Evolutionary conservation across 2,329 filamentous ascomycete species (phyloP).

Genomic region (Penicillium polonicum): DNA sequence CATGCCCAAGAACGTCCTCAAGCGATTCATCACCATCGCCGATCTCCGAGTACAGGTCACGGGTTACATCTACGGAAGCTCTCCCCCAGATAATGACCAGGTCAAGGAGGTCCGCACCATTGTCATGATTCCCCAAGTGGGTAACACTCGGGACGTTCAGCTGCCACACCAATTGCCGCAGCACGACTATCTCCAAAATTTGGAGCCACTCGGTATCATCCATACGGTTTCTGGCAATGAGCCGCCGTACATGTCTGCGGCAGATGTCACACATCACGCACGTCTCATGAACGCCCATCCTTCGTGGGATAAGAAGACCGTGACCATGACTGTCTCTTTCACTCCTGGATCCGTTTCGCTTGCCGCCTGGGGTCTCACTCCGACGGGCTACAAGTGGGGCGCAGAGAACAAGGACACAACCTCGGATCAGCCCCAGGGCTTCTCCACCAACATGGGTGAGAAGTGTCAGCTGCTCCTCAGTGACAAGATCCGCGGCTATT

Average conservation of each 20-base stretch:
- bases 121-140: constrained; percentile 96
- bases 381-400: constrained; percentile 93
- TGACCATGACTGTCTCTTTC: constrained; percentile 94
- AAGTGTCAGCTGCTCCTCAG: constrained; percentile 93
- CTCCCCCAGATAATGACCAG: constrained; percentile 89
- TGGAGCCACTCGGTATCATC: constrained; percentile 92
- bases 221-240: constrained; percentile 95
- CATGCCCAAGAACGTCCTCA: constrained; percentile 98
- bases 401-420: constrained; percentile 90
- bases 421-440: constrained; percentile 91
- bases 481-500: constrained; percentile 92
- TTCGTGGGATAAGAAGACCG: constrained; percentile 82
- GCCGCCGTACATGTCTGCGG: constrained; percentile 91
- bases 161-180: constrained; percentile 86
- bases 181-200: constrained; percentile 79
- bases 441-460: constrained; percentile 86
- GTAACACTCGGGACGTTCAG: constrained; percentile 87
- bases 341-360: constrained; percentile 95
- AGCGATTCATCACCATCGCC: constrained; percentile 96
- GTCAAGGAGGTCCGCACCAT: constrained; percentile 97
- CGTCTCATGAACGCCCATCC: constrained; percentile 81
- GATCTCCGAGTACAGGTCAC: constrained; percentile 96
- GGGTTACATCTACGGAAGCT: constrained; percentile 90
- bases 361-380: constrained; percentile 88
- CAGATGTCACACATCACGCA: constrained; percentile 91